phyloP scores from a whole-genome alignment of 768 basidiomycete genomes.

The Lepiota brunneoincarnata region DNA sequence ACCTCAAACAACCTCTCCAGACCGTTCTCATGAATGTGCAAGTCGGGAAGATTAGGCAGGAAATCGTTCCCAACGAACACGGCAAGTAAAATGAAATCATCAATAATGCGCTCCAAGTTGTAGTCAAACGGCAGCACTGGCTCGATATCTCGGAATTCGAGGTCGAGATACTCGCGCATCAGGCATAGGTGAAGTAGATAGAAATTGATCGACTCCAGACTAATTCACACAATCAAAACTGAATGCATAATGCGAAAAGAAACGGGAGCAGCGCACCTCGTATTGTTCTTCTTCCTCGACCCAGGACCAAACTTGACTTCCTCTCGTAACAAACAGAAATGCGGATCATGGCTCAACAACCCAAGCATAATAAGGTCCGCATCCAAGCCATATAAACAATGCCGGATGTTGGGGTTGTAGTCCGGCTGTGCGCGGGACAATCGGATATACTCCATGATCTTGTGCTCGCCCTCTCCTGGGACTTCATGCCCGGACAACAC shows the following conservation, averaged over 20 bases:
- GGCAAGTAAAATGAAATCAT: conserved; percentile 95
- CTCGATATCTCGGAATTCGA: conserved; percentile 83
- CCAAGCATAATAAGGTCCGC: conserved; percentile 99
- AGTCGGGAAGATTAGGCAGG: conserved; percentile 90
- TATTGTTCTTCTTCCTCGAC: conserved; percentile 66
- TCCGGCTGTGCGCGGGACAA: conserved; percentile 91
- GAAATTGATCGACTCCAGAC: conserved; percentile 82
- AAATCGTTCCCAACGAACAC: conserved; percentile 99
- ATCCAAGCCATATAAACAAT: conserved; percentile 97
- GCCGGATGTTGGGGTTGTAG: conserved; percentile 95
- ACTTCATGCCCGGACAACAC: conserved; percentile 97
- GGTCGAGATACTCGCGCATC: conserved; percentile 95
- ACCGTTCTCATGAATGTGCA: conserved; percentile 98
- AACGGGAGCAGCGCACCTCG: conserved; percentile 35
- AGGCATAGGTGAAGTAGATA: conserved; percentile 93
- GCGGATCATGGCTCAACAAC: conserved; percentile 94
- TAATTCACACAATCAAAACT: conserved; percentile 14
- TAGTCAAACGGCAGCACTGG: conserved; percentile 74
- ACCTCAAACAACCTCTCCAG: conserved; percentile 91
- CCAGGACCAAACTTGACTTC: conserved; percentile 96
- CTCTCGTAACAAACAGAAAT: conserved; percentile 95
- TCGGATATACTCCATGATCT: conserved; percentile 99
- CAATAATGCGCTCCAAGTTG: conserved; percentile 90
- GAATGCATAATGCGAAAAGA: neutral
- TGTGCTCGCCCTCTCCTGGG: conserved; percentile 99